Percentiles rank a stretch among this genome's conserved stretches.
Conservation (phyloP, 176 grass and related monocot genomes). For the Juncus inflexus region DNA sequence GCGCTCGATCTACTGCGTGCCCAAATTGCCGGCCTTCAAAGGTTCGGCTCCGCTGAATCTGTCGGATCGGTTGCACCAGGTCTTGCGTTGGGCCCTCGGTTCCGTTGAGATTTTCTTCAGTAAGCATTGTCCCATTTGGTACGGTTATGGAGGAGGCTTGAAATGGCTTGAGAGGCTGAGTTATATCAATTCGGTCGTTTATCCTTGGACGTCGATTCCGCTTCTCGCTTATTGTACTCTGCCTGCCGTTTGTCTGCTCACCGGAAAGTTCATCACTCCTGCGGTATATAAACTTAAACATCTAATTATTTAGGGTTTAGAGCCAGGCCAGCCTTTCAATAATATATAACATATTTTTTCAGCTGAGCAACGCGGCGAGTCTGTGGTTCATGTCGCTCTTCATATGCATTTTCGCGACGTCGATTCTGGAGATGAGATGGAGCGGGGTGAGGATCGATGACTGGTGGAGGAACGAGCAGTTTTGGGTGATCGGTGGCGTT, state of each 20-base stretch:
- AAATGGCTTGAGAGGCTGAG: constrained; percentile 21
- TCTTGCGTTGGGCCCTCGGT: constrained; percentile 26
- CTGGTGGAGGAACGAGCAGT: constrained; percentile 31
- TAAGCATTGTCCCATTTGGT: constrained; percentile 27
- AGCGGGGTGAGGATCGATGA: constrained; percentile 27
- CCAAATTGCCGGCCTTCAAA: constrained; percentile 23
- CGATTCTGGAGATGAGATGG: constrained; percentile 33
- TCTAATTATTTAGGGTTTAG: neutral
- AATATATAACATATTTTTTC: neutral
- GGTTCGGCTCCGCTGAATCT: constrained; percentile 28
- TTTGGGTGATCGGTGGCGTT: constrained; percentile 30
- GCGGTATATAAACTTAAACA: constrained; percentile 15
- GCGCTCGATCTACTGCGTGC: constrained; percentile 28
- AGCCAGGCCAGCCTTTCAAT: neutral
- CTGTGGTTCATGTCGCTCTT: constrained; percentile 31
- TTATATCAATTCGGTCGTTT: constrained; percentile 28
- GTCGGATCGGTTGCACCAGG: constrained; percentile 28
- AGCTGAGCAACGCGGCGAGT: constrained; percentile 21
- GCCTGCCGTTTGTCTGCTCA: constrained; percentile 28
- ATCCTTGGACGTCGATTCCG: constrained; percentile 28
- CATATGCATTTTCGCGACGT: constrained; percentile 30
- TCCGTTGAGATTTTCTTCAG: constrained; percentile 33
- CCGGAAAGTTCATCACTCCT: constrained; percentile 30
- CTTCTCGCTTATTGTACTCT: constrained; percentile 28
- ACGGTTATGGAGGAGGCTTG: constrained; percentile 21